Evolutionary conservation across 768 basidiomycete species (phyloP).

Genomic region (Lepiota subincarnata): DNA sequence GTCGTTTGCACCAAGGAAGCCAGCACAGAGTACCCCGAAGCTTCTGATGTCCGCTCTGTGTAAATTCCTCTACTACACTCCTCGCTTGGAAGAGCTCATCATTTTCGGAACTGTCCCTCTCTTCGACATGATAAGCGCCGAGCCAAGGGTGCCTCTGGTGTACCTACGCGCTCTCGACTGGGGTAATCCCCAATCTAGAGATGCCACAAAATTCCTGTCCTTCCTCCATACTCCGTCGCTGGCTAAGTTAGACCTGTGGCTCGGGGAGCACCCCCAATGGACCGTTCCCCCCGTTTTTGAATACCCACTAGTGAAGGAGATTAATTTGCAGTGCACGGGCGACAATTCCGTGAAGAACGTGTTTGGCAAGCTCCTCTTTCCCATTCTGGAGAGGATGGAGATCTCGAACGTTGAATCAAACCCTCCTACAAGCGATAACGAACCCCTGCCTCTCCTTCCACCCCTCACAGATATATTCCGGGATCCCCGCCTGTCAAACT

Average conservation of each 20-base stretch:
- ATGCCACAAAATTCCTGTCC: slow-evolving; percentile 40
- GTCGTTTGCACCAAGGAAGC: slow-evolving; percentile 29
- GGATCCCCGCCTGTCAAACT: slow-evolving; percentile 48
- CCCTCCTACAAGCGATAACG: slow-evolving; percentile 16
- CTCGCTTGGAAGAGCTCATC: slow-evolving; percentile 38
- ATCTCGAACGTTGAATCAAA: slow-evolving; percentile 30
- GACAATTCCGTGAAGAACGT: slow-evolving; percentile 34
- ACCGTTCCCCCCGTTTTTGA: slow-evolving; percentile 16
- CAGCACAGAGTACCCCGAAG: slow-evolving; percentile 16
- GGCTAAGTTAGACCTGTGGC: slow-evolving; percentile 39
- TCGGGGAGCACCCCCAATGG: slow-evolving; percentile 26
- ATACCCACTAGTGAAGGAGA: slow-evolving; percentile 34
- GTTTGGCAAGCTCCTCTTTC: slow-evolving; percentile 41
- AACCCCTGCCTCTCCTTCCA: slow-evolving; percentile 32
- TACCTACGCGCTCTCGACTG: slow-evolving; percentile 43
- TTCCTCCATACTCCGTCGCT: slow-evolving; percentile 36
- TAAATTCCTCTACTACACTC: slow-evolving; percentile 31
- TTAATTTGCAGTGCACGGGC: slow-evolving; percentile 38
- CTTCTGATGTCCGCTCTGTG: slow-evolving; percentile 38
- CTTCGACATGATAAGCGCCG: slow-evolving; percentile 26
- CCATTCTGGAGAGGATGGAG: slow-evolving; percentile 40
- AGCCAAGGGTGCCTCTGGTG: slow-evolving; percentile 27
- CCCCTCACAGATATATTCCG: slow-evolving; percentile 50
- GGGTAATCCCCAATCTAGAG: slow-evolving; percentile 39
- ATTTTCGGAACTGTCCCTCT: slow-evolving; percentile 39